Percentiles rank a stretch among this genome's conserved stretches.
These are phyloP conservation scores for Paspalum vaginatum DNA, from an alignment of 176 grass and related monocot genomes.

Conservation along the genomic window DNA sequence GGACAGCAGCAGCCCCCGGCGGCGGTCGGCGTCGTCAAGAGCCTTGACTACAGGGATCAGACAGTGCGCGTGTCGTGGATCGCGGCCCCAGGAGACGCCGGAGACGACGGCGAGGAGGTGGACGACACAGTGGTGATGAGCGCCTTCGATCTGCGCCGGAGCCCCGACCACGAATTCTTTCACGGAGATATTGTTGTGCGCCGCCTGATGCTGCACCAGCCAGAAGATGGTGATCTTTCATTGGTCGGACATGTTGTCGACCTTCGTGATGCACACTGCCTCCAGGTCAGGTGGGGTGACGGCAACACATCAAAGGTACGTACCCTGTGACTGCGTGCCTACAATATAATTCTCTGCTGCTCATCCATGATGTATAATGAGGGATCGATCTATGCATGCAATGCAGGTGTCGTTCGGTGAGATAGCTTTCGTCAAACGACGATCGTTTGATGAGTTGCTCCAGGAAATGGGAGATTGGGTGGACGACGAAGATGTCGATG, in stretches of 20 bases:
- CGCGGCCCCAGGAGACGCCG: not conserved
- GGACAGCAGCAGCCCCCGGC: too few species aligned
- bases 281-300: conserved; percentile 22
- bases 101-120: too few species aligned
- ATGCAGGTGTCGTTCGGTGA: conserved; percentile 16
- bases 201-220: too few species aligned
- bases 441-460: not conserved
- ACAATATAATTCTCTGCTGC: too few species aligned
- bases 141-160: not conserved
- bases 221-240: not conserved
- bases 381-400: too few species aligned
- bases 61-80: not conserved
- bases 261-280: not conserved
- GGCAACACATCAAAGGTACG: conserved; percentile 1
- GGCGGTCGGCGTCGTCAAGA: not conserved
- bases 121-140: not conserved
- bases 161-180: not conserved
- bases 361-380: too few species aligned
- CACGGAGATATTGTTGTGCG: not conserved
- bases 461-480: not conserved
- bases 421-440: not conserved
- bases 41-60: not conserved
- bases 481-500: not conserved
- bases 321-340: too few species aligned
- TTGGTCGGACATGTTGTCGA: conserved; percentile 9